A percentile compares a stretch with the other conserved stretches of the same genome.
Conservation (phyloP, 805 yeast species). For the Peterozyma toletana region DNA sequence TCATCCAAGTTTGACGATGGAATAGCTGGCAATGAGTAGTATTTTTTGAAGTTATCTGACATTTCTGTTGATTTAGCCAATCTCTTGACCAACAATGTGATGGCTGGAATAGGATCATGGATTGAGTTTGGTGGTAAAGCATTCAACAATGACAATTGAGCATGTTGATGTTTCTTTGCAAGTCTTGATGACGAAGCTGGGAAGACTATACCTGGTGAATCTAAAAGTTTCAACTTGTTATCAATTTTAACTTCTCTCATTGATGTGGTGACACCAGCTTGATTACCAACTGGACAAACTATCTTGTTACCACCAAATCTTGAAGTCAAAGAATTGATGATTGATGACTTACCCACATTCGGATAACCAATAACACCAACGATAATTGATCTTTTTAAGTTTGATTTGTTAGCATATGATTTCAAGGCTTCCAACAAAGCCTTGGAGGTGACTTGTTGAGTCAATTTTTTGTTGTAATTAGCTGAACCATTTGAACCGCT, state of each 20-base stretch:
- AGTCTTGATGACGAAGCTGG: constrained; percentile 46
- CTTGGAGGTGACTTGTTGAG: constrained; percentile 64
- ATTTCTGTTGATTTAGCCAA: constrained; percentile 66
- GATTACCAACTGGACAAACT: constrained; percentile 95
- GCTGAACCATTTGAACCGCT: constrained; percentile 58
- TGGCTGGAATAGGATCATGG: constrained; percentile 78
- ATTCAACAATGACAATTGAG: constrained; percentile 81
- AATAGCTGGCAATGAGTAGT: constrained; percentile 76
- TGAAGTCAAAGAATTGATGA: constrained; percentile 80
- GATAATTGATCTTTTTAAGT: constrained; percentile 79
- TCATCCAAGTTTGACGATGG: constrained; percentile 68
- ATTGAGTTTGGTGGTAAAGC: constrained; percentile 87
- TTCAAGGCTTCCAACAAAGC: constrained; percentile 76
- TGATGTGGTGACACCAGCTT: constrained; percentile 94
- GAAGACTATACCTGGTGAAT: constrained; percentile 97
- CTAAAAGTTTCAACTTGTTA: constrained; percentile 79
- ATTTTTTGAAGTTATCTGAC: constrained; percentile 67
- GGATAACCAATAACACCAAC: constrained; percentile 98
- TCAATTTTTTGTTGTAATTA: constrained; percentile 66
- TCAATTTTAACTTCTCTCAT: constrained; percentile 90
- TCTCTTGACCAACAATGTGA: constrained; percentile 67
- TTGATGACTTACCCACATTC: constrained; percentile 93
- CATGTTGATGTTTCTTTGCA: constrained; percentile 61
- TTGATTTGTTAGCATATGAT: constrained; percentile 75
- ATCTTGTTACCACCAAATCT: constrained; percentile 67